Percentiles rank a stretch among this genome's conserved stretches.
These are phyloP conservation scores for Thamnidium elegans DNA, from an alignment of 192 early-diverging fungal species.

Conservation along the genomic window DNA sequence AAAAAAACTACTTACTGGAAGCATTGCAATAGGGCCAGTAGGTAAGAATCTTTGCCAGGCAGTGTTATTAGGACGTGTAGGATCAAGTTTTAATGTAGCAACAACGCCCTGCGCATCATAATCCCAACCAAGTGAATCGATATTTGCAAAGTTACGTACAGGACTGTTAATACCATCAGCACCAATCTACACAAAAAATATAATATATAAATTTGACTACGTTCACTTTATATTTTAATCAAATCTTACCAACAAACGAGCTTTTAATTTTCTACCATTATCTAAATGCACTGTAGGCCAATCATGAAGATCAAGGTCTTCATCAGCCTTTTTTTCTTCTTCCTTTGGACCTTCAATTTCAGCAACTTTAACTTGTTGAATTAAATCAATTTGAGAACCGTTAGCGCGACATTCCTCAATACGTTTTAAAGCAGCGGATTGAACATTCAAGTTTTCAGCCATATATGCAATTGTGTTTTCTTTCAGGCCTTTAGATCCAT, in stretches of 20 bases:
- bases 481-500: constrained; percentile 5
- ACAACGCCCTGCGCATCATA: constrained; percentile 87
- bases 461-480: constrained; percentile 70
- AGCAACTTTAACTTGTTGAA: constrained; percentile 68
- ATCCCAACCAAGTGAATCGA: constrained; percentile 82
- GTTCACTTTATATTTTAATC: neutral
- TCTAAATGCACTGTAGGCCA: constrained; percentile 78
- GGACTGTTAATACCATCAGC: constrained; percentile 87
- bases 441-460: constrained; percentile 84
- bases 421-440: constrained; percentile 61
- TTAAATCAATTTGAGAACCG: constrained; percentile 54
- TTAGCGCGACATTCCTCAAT: constrained; percentile 33
- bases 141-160: constrained; percentile 80
- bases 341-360: constrained; percentile 36
- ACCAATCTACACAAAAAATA: constrained; percentile 52
- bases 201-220: neutral
- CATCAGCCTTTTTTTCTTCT: neutral
- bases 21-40: constrained; percentile 87
- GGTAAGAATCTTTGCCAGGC: constrained; percentile 96
- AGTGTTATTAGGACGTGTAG: constrained; percentile 48
- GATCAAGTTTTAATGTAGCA: constrained; percentile 72
- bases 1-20: constrained; percentile 65
- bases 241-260: constrained; percentile 67
- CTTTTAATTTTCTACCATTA: constrained; percentile 56
- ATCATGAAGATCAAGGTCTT: constrained; percentile 38